phyloP scores from a whole-genome alignment of 2,329 filamentous ascomycete species.

The Calonectria crousiana region DNA sequence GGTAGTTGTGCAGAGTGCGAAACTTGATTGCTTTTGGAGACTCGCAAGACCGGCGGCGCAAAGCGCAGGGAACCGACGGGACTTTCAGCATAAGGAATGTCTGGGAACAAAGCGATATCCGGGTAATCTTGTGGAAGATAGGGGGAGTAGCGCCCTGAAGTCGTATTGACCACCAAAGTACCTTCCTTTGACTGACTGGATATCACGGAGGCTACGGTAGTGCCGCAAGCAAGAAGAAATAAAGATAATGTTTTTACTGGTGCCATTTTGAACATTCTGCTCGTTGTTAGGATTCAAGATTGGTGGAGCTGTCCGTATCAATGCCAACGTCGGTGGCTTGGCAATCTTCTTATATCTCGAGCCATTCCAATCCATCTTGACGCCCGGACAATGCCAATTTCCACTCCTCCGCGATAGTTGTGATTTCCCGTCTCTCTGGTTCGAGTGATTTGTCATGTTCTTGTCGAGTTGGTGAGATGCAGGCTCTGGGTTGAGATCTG shows the following conservation, averaged over 20 bases:
- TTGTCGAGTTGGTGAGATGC: not conserved
- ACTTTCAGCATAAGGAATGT: slow-evolving; percentile 32
- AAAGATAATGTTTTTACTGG: not conserved
- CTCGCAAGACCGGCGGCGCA: slow-evolving; percentile 12
- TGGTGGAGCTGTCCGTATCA: no score
- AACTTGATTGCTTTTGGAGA: not conserved
- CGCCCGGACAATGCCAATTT: not conserved
- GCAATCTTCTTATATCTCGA: not conserved
- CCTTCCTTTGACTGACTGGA: not conserved
- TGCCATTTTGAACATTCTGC: not conserved
- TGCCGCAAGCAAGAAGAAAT: not conserved
- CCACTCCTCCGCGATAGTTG: no score
- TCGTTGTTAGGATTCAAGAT: not conserved
- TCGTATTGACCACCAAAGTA: slow-evolving; percentile 27
- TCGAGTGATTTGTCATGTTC: not conserved
- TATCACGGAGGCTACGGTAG: not conserved
- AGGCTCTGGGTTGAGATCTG: not conserved
- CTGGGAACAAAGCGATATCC: slow-evolving; percentile 29
- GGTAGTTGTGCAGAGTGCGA: slow-evolving; percentile 8
- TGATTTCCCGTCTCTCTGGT: no score
- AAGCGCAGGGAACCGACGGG: slow-evolving; percentile 30
- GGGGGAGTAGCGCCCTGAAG: slow-evolving; percentile 31
- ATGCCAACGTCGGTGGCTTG: no score
- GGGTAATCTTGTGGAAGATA: slow-evolving; percentile 11
- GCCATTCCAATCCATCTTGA: no score